These are phyloP conservation scores for Penicillium frequentans DNA, from an alignment of 2,329 filamentous ascomycete genomes.

Conservation along the genomic window DNA sequence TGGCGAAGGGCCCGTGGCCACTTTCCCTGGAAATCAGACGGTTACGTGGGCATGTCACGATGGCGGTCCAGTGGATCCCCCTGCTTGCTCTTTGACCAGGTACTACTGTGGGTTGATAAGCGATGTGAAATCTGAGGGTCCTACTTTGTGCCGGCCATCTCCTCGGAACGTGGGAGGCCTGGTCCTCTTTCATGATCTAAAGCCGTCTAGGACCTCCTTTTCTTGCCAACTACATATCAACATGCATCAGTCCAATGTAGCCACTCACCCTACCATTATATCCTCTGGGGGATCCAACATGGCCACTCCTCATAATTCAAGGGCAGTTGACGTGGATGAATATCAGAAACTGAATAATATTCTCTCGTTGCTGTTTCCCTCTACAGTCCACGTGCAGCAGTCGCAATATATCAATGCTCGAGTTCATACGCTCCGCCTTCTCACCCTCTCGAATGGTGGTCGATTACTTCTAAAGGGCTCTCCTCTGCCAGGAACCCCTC, in stretches of 20 bases:
- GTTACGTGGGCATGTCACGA: slow-evolving; percentile 8
- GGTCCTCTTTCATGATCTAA: neutral
- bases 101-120: slow-evolving; percentile 5
- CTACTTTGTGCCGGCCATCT: neutral
- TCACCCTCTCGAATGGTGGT: slow-evolving; percentile 40
- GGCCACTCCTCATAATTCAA: neutral
- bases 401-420: slow-evolving; percentile 28
- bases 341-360: slow-evolving; percentile 27
- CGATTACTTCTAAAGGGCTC: slow-evolving; percentile 39
- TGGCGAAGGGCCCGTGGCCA: slow-evolving; percentile 9
- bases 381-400: slow-evolving; percentile 28
- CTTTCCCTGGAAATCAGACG: slow-evolving; percentile 1
- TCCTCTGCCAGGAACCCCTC: slow-evolving; percentile 34
- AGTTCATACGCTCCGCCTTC: slow-evolving; percentile 36
- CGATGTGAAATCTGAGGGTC: neutral
- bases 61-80: slow-evolving; percentile 12
- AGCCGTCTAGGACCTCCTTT: neutral
- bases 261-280: slow-evolving; percentile 7
- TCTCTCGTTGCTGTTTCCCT: slow-evolving; percentile 34
- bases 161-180: neutral
- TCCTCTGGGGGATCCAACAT: slow-evolving; percentile 6
- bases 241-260: slow-evolving; percentile 13
- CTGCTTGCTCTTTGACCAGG: slow-evolving; percentile 4
- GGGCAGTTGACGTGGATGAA: slow-evolving; percentile 13
- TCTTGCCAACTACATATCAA: slow-evolving; percentile 4